Conservation (phyloP, 768 basidiomycete genomes). For the Pleurotus salmoneostramineus region DNA sequence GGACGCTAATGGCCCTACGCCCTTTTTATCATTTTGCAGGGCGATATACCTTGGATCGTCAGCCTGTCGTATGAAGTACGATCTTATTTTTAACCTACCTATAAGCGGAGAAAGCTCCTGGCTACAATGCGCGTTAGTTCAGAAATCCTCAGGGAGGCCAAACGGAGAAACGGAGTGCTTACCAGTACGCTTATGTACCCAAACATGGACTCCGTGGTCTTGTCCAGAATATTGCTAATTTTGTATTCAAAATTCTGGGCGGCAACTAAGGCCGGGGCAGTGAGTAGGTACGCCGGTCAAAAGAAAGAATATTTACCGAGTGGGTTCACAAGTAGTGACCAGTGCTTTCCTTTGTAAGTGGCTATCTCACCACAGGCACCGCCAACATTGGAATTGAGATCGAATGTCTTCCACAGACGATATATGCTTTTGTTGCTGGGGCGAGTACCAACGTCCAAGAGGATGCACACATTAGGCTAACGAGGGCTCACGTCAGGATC, state of each 20-base stretch:
- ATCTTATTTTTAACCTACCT: conserved; percentile 38
- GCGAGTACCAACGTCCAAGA: conserved; percentile 92
- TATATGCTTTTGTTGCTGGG: conserved; percentile 89
- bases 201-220: conserved; percentile 84
- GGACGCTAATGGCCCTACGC: conserved; percentile 85
- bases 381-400: conserved; percentile 86
- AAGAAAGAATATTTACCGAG: conserved; percentile 47
- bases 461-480: conserved; percentile 86
- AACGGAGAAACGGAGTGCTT: conserved; percentile 13
- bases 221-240: conserved; percentile 86
- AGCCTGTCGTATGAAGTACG: conserved; percentile 4
- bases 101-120: conserved; percentile 94
- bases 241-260: conserved; percentile 98
- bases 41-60: conserved; percentile 64
- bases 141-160: not conserved
- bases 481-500: conserved; percentile 5
- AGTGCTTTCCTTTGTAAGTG: conserved; percentile 86
- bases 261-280: conserved; percentile 49
- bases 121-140: conserved; percentile 32
- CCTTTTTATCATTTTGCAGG: conserved; percentile 77
- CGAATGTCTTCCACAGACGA: conserved; percentile 93
- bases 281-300: not conserved
- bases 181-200: conserved; percentile 97
- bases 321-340: conserved; percentile 79
- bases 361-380: conserved; percentile 98